phyloP scores from a whole-genome alignment of 2,329 filamentous ascomycete genomes.

The Dothidotthia symphoricarpi region DNA sequence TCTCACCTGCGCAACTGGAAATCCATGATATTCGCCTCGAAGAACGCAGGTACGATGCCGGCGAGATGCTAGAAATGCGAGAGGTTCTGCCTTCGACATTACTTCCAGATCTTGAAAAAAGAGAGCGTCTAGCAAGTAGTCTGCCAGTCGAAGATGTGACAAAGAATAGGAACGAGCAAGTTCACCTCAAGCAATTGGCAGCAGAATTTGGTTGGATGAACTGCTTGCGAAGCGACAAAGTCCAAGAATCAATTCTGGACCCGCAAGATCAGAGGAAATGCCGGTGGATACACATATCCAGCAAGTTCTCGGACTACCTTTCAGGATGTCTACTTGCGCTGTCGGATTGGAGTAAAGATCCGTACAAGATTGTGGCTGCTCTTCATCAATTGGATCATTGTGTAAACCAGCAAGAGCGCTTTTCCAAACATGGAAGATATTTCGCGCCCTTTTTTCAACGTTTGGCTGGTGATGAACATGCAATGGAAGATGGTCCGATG shows the following conservation, averaged over 20 bases:
- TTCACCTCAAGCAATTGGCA: conserved; percentile 35
- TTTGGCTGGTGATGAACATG: conserved; percentile 20
- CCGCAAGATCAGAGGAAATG: conserved; percentile 32
- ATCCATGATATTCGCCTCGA: conserved; percentile 44
- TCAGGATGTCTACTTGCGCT: conserved; percentile 34
- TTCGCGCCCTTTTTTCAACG: conserved; percentile 44
- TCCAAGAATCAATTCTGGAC: conserved; percentile 33
- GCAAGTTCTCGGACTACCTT: conserved; percentile 44
- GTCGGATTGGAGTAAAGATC: conserved; percentile 31
- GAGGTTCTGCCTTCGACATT: conserved; percentile 38
- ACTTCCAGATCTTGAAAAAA: conserved; percentile 29
- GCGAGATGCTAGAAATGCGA: conserved; percentile 42
- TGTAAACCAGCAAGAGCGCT: conserved; percentile 43
- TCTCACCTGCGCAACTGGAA: conserved; percentile 43
- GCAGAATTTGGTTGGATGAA: conserved; percentile 47
- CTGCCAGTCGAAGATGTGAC: conserved; percentile 22
- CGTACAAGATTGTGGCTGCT: conserved; percentile 14
- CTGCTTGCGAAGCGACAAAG: conserved; percentile 32
- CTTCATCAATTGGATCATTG: conserved; percentile 39
- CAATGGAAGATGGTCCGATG: conserved; percentile 29
- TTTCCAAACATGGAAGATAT: conserved; percentile 47
- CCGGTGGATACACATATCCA: conserved; percentile 47
- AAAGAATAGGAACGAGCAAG: conserved; percentile 39
- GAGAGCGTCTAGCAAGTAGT: conserved; percentile 20
- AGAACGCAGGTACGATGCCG: conserved; percentile 28